phyloP scores from a whole-genome alignment of 345 rosid species.

The Carallia pectinifolia region DNA sequence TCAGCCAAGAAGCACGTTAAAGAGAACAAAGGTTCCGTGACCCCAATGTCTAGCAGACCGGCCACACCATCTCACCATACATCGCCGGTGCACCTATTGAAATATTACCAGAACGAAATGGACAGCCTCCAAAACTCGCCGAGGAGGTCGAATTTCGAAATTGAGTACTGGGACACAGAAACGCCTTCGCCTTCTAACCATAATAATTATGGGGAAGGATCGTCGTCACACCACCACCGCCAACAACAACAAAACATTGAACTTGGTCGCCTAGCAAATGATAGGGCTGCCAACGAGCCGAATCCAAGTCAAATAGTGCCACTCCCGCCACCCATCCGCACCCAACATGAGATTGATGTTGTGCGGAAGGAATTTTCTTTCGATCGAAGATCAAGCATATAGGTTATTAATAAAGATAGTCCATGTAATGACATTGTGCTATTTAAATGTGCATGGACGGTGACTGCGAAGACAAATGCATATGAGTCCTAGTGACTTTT shows the following conservation, averaged over 20 bases:
- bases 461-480: too few relatives aligned
- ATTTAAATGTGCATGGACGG: background rate
- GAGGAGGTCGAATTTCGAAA: slow-evolving; percentile 24
- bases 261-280: background rate
- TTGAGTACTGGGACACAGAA: slow-evolving; percentile 32
- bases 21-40: slow-evolving; percentile 20
- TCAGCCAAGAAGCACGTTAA: slow-evolving; percentile 32
- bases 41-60: slow-evolving; percentile 46
- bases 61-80: slow-evolving; percentile 53
- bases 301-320: slow-evolving; percentile 2
- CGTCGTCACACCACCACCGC: slow-evolving; percentile 27
- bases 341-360: slow-evolving; percentile 36
- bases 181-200: slow-evolving; percentile 27
- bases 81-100: slow-evolving; percentile 67
- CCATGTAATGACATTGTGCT: background rate
- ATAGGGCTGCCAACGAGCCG: slow-evolving; percentile 5
- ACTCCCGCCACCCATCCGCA: background rate
- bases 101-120: slow-evolving; percentile 29
- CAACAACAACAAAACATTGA: slow-evolving; percentile 7
- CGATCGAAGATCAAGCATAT: slow-evolving; percentile 22
- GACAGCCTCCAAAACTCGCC: slow-evolving; percentile 43
- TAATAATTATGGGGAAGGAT: slow-evolving; percentile 17
- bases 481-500: too few relatives aligned
- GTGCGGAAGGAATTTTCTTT: slow-evolving; percentile 38
- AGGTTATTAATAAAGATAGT: background rate